Base-by-base conservation (phyloP, 23 red algal genomes). In the Pyropia haitanensis region DNA sequence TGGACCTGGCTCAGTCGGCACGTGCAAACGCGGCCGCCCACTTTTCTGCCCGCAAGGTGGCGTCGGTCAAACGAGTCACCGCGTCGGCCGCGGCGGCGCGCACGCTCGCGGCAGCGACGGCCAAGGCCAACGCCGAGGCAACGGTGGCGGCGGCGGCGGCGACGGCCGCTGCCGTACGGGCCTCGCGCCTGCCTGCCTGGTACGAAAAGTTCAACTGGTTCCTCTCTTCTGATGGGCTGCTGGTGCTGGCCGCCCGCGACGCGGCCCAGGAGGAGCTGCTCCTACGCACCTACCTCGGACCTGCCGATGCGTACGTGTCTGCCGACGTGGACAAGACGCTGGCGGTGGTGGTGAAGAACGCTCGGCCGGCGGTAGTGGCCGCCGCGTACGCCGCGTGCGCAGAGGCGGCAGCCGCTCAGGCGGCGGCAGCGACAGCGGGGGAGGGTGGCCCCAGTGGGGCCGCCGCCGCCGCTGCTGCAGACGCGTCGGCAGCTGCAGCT, bases 151-250 rank as follows among this genome's bases (percentile, higher is more conserved):
- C 75, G 54, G 54, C 49, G 14, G 71, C 83, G 59, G 78, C 91
- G 18, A 76, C 85, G 12, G 84, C 76, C 8, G 82, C 91, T 19
- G 79, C 76, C 9, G 84, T 95, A 24, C 67, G 72, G 23, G 86
- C 77, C 3, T 74, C 78, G 54, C 54, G 94, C 33, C 81, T 80
- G 63, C 64, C 85, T 15, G 27, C 66, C 5, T 98, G 94, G 94
- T 98, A 91, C 54, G 94, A 98, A 56, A 98, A 98, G 62, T 98
- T 98, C 27, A 68, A 79, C 51, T 98, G 85, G 78, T 91, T 98
- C 52, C 63, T 91, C 26, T 82, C 81, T 18, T 88, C 82, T 18
- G 86, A 98, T 64, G 91, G 91, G 65, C 91, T 66, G 20, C 94
- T 98, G 22, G 71, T 98, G 14, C 83, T 98, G 56, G 86, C 94